Base-by-base conservation (phyloP, 2,329 filamentous ascomycete genomes). In the Apiospora saccharicola region DNA sequence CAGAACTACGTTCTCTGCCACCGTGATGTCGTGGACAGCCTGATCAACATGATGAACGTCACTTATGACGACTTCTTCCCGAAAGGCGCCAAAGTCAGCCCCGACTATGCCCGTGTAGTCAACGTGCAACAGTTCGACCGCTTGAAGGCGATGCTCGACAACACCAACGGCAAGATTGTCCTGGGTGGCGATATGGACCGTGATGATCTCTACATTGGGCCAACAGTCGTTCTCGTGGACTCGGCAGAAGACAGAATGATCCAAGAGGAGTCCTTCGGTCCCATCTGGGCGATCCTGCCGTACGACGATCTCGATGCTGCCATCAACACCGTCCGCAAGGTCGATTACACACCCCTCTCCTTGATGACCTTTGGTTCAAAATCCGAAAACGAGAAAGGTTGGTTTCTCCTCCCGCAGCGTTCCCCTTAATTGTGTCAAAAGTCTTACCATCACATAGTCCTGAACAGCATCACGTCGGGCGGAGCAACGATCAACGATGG, bases 1-100 rank as follows among this genome's bases (percentile, higher is more conserved):
- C 95, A 98, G 79, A 98, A 98, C 86, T 98, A 98, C 83, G 91
- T 94, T 70, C 87, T 98, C 70, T 90, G 97, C 41, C 94, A 98
- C 80, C 90, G 90, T 76, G 89, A 91, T 67, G 87, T 96, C 5
- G 84, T 96, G 41, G 86, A 91, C 19, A 85, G 88, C 41, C 94
- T 98, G 77, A 85, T 98, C 74, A 87, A 90, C 71, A 90, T 93
- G 79, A 88, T 98, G 78, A 92, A 93, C 80, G 87, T 86, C 64
- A 89, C 91, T 10, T 88, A 93, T 78, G 88, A 90, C 70, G 89
- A 93, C 72, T 97, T 97, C 85, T 97, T 94, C 83, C 96, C 96
- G 64, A 85, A 93, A 13, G 96, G 96, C 30, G 89, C 92, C 67
- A 91, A 92, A 82, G 86, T 87, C n/a, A 96, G 93, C 74, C 87